Conservation (phyloP, 148 eudicot genomes). For the Nepenthes mirabilis region DNA sequence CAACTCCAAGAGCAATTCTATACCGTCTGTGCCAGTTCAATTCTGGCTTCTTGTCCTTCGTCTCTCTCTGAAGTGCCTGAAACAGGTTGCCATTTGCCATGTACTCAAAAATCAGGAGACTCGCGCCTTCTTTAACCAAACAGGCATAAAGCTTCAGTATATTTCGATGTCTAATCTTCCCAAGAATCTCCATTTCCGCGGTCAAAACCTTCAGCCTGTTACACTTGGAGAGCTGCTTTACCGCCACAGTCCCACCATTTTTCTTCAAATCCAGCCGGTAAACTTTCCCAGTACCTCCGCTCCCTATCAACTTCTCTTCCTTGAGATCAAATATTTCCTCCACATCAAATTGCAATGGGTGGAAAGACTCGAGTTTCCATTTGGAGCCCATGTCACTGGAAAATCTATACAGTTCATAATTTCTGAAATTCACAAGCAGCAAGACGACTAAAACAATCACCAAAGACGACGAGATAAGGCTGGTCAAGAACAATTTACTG, state of each 20-base stretch:
- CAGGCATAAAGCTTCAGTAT: constrained; percentile 78
- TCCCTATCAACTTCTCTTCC: constrained; percentile 62
- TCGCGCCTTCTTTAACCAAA: constrained; percentile 49
- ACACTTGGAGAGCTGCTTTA: constrained; percentile 60
- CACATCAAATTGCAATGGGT: constrained; percentile 49
- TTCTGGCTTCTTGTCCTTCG: constrained; percentile 39
- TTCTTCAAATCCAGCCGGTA: constrained; percentile 60
- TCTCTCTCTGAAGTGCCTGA: constrained; percentile 43
- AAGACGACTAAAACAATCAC: constrained; percentile 34
- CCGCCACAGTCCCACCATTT: constrained; percentile 63
- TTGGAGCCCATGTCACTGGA: constrained; percentile 9
- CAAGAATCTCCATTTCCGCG: constrained; percentile 71
- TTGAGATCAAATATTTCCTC: constrained; percentile 52
- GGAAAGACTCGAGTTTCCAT: constrained; percentile 77
- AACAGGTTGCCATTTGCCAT: constrained; percentile 75
- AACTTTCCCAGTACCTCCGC: constrained; percentile 81
- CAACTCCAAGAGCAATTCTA: constrained; percentile 75
- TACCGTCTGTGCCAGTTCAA: constrained; percentile 66
- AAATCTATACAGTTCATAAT: constrained; percentile 19
- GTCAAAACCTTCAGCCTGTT: constrained; percentile 25
- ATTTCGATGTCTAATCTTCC: constrained; percentile 73
- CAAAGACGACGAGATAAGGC: constrained; percentile 30
- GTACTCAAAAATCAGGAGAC: constrained; percentile 69
- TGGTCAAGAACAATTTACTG: constrained; percentile 21
- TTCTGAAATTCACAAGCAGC: constrained; percentile 42